A percentile compares a stretch with the other conserved stretches of the same genome.
Conservation (phyloP, 805 yeast genomes). For the Naumovozyma baii region DNA sequence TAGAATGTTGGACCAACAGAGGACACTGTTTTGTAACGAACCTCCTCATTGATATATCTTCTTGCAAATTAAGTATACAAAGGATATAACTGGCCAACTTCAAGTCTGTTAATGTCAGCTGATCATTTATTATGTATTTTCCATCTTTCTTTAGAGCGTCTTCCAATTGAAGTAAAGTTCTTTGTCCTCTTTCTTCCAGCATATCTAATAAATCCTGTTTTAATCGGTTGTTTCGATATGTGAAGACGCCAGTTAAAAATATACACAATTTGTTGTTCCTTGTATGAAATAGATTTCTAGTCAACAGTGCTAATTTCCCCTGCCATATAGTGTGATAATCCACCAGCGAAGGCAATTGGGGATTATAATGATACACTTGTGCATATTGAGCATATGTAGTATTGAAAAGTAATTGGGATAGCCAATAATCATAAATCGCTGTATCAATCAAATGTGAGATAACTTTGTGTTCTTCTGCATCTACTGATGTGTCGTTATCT, state of each 20-base stretch:
- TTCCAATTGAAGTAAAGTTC: slow-evolving; percentile 20
- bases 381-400: slow-evolving; percentile 12
- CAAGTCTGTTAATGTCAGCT: slow-evolving; percentile 24
- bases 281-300: slow-evolving; percentile 29
- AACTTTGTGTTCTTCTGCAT: slow-evolving; percentile 33
- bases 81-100: slow-evolving; percentile 29
- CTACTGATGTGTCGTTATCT: slow-evolving; percentile 28
- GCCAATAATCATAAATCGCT: slow-evolving; percentile 43
- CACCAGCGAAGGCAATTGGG: neutral
- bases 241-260: neutral
- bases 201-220: slow-evolving; percentile 3
- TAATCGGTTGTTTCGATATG: neutral
- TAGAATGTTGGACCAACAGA: slow-evolving; percentile 11
- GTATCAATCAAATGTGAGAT: slow-evolving; percentile 37
- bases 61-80: slow-evolving; percentile 17
- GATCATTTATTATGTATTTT: slow-evolving; percentile 4
- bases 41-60: slow-evolving; percentile 4
- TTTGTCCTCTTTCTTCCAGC: slow-evolving; percentile 15
- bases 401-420: slow-evolving; percentile 27
- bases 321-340: neutral
- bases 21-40: slow-evolving; percentile 8
- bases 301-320: slow-evolving; percentile 14
- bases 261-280: slow-evolving; percentile 30
- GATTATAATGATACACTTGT: slow-evolving; percentile 14
- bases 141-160: slow-evolving; percentile 6